Conservation (phyloP, 371 early-diverging fungal genomes). For the Actinomucor elegans region DNA sequence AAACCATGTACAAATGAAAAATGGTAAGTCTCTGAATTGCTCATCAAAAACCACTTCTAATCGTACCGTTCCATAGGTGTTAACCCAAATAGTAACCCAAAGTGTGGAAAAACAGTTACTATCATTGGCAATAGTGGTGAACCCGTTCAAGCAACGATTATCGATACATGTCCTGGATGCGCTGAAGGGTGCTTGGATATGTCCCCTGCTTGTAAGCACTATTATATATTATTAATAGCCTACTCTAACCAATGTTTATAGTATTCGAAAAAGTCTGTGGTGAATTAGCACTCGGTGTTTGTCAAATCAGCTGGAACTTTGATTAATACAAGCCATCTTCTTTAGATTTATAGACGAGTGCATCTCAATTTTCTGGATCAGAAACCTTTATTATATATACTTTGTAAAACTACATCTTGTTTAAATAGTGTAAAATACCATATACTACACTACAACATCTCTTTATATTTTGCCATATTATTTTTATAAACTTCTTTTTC, state of each 20-base stretch:
- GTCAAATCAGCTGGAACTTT: slow-evolving; percentile 24
- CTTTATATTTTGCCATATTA: no score
- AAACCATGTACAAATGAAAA: slow-evolving; percentile 19
- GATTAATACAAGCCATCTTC: slow-evolving; percentile 6
- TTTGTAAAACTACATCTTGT: no score
- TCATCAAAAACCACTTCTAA: no score
- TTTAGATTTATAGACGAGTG: no score
- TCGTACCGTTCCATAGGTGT: slow-evolving; percentile 25
- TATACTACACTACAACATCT: no score
- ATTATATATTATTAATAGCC: neutral
- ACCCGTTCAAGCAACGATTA: slow-evolving; percentile 42
- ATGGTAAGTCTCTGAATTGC: neutral
- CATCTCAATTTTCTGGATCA: no score
- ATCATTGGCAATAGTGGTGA: slow-evolving; percentile 26
- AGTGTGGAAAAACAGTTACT: slow-evolving; percentile 12
- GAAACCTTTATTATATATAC: no score
- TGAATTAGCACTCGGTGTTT: slow-evolving; percentile 14
- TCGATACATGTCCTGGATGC: slow-evolving; percentile 61
- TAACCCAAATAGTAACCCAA: slow-evolving; percentile 35
- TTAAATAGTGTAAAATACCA: no score
- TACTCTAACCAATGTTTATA: neutral
- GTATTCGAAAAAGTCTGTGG: slow-evolving; percentile 32
- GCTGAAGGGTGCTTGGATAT: slow-evolving; percentile 53
- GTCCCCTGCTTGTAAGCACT: slow-evolving; percentile 34
- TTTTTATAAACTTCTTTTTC: no score